phyloP scores from a whole-genome alignment of 192 early-diverging fungal species.

The Martensiomyces pterosporus region DNA sequence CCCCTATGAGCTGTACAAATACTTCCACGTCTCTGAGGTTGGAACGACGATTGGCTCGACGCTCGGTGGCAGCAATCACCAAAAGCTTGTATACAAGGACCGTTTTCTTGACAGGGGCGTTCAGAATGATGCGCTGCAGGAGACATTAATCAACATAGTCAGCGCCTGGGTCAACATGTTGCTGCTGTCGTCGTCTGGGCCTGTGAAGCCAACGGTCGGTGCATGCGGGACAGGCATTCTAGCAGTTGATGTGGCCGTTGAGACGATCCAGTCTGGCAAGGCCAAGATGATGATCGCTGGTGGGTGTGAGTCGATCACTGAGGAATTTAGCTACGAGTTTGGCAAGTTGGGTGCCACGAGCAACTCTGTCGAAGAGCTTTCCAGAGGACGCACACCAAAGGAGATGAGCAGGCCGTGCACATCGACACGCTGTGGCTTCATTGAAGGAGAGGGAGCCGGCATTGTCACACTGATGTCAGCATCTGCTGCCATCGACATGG shows the following conservation, averaged over 20 bases:
- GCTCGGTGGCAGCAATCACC: constrained; percentile 79
- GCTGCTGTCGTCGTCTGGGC: no score
- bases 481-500: constrained; percentile 83
- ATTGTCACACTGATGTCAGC: no score
- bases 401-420: no score
- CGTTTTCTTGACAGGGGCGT: constrained; percentile 78
- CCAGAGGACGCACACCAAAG: no score
- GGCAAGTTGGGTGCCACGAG: constrained; percentile 97
- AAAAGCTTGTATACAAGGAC: constrained; percentile 76
- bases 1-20: constrained; percentile 96
- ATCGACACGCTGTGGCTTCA: no score
- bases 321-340: constrained; percentile 87
- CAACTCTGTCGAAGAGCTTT: no score
- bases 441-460: no score
- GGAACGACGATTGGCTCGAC: constrained; percentile 89
- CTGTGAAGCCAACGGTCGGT: constrained; percentile 69
- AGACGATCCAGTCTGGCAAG: constrained; percentile 86
- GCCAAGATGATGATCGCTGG: constrained; percentile 88
- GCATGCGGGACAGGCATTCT: constrained; percentile 89
- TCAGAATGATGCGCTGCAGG: constrained; percentile 90
- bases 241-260: constrained; percentile 84
- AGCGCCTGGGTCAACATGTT: constrained; percentile 94
- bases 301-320: constrained; percentile 83
- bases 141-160: constrained; percentile 91
- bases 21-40: constrained; percentile 91